phyloP scores from a whole-genome alignment of 495 filamentous ascomycete species.

The Aspergillus ostianus region DNA sequence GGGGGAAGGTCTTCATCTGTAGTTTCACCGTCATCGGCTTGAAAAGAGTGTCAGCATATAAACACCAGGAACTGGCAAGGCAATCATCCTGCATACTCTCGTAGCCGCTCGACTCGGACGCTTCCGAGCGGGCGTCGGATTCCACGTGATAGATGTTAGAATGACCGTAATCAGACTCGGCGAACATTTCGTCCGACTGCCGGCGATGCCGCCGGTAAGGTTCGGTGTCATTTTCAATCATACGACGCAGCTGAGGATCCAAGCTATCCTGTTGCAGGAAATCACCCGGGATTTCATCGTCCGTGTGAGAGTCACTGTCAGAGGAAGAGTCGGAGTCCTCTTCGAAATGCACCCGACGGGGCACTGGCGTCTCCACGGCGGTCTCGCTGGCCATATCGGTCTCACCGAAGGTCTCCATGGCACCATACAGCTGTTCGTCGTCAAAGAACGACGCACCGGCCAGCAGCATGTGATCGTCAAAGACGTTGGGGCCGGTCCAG shows the following conservation, averaged over 20 bases:
- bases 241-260: constrained; percentile 64
- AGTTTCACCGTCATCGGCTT: constrained; percentile 79
- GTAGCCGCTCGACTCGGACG: constrained; percentile 66
- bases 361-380: constrained; percentile 38
- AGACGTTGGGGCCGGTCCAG: constrained; percentile 59
- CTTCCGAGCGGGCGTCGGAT: constrained; percentile 53
- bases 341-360: constrained; percentile 52
- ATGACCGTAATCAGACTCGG: constrained; percentile 44
- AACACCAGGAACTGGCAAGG: constrained; percentile 11
- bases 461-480: constrained; percentile 50
- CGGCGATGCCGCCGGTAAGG: constrained; percentile 42
- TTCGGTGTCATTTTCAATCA: constrained; percentile 63
- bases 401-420: constrained; percentile 46
- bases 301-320: constrained; percentile 50
- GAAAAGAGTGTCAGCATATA: constrained; percentile 51
- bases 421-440: constrained; percentile 49
- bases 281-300: constrained; percentile 65
- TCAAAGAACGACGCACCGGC: constrained; percentile 50
- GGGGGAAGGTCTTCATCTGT: constrained; percentile 77
- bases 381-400: constrained; percentile 44
- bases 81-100: constrained; percentile 57
- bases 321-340: constrained; percentile 51
- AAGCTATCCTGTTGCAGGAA: constrained; percentile 70
- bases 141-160: constrained; percentile 51
- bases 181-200: constrained; percentile 46